Conservation (phyloP, 1,139 yeast species). For the Scheffersomyces quercinus region DNA sequence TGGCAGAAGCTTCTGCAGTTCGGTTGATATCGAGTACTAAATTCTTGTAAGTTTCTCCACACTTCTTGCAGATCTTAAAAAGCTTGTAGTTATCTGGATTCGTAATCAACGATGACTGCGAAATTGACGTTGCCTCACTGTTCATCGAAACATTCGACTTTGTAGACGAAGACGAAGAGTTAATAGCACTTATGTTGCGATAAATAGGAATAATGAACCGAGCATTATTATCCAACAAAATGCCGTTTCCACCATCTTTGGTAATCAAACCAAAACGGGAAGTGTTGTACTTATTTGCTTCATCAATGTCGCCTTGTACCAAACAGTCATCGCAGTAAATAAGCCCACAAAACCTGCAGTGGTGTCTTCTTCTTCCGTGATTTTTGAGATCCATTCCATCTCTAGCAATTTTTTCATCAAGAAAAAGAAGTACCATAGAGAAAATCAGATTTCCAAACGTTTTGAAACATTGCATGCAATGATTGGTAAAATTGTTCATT, state of each 20-base stretch:
- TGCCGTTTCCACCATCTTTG: constrained; percentile 15
- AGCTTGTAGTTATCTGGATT: constrained; percentile 20
- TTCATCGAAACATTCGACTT: background rate
- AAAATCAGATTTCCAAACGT: constrained; percentile 31
- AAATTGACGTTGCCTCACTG: constrained; percentile 3
- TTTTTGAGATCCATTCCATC: constrained; percentile 1
- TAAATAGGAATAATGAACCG: constrained; percentile 40
- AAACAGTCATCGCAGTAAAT: constrained; percentile 41
- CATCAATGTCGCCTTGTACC: constrained; percentile 13
- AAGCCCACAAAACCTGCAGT: constrained; percentile 47
- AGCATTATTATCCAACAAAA: constrained; percentile 35
- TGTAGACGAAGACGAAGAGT: background rate
- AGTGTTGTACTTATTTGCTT: constrained; percentile 11
- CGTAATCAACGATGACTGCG: constrained; percentile 4
- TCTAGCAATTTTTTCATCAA: constrained; percentile 9
- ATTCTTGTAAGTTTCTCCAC: constrained; percentile 34
- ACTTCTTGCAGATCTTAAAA: constrained; percentile 40
- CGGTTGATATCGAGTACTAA: constrained; percentile 30
- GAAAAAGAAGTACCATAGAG: constrained; percentile 11
- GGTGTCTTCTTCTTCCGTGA: constrained; percentile 36
- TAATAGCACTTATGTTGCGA: constrained; percentile 18
- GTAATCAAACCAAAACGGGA: constrained; percentile 12
- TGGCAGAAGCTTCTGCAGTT: constrained; percentile 8
- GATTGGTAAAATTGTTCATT: constrained; percentile 35
- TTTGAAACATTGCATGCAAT: constrained; percentile 45